phyloP scores from a whole-genome alignment of 2,329 filamentous ascomycete genomes.

The Cladosporium sp. region DNA sequence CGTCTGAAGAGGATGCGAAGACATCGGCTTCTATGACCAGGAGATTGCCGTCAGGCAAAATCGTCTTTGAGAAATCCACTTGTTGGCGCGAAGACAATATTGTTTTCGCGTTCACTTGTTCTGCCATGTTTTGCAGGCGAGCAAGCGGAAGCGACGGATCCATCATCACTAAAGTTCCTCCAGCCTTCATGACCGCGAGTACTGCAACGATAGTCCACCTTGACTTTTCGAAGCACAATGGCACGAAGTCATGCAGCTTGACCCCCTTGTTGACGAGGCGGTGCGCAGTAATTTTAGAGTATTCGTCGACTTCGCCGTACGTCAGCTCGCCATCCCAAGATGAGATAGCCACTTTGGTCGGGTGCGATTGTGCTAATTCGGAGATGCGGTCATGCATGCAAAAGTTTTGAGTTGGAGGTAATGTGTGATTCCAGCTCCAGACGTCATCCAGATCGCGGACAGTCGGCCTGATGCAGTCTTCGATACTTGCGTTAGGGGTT shows the following conservation, averaged over 20 bases:
- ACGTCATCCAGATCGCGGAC: conserved; percentile 14
- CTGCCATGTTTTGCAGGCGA: conserved; percentile 10
- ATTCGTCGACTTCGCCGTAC: conserved; percentile 11
- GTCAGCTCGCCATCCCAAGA: conserved; percentile 16
- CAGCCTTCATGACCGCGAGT: conserved; percentile 36
- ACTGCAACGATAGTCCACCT: conserved; percentile 33
- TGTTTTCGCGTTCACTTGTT: conserved; percentile 8
- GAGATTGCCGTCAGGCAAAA: conserved; percentile 12
- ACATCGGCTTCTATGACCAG: conserved; percentile 14
- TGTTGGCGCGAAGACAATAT: conserved; percentile 15
- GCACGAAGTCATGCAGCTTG: conserved; percentile 21
- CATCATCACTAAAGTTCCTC: conserved; percentile 33
- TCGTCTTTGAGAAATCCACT: conserved; percentile 16
- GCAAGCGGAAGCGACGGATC: conserved; percentile 27
- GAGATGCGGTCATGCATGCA: conserved; percentile 16
- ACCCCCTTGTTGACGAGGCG: conserved; percentile 4
- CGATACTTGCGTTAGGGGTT: conserved; percentile 9
- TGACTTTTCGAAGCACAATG: conserved; percentile 37
- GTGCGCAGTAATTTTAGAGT: conserved; percentile 5
- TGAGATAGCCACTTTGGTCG: conserved; percentile 50
- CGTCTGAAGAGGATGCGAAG: neutral
- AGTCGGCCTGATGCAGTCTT: conserved; percentile 4
- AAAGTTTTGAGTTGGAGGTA: conserved; percentile 16
- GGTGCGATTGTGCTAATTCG: neutral
- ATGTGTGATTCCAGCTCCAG: conserved; percentile 16